These are phyloP conservation scores for Citrus maxima DNA, from an alignment of 345 rosid species.

Conservation along the genomic window DNA sequence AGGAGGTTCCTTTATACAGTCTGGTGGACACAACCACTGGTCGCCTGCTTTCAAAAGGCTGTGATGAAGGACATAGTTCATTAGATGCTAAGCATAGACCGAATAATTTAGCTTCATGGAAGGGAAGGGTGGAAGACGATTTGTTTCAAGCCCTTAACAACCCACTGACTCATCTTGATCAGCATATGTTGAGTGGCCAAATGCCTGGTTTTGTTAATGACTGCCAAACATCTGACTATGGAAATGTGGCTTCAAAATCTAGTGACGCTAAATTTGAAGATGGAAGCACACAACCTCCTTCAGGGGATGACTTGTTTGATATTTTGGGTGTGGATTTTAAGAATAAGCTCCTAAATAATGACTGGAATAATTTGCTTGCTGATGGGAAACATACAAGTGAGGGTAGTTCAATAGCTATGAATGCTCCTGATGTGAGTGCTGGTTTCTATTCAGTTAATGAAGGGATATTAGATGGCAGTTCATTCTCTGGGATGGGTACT, in stretches of 20 bases:
- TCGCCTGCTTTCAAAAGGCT: slow-evolving; percentile 23
- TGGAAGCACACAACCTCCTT: slow-evolving; percentile 32
- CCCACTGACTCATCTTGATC: slow-evolving; percentile 19
- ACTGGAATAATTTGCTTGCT: slow-evolving; percentile 26
- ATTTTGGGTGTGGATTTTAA: slow-evolving; percentile 75
- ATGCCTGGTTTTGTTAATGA: slow-evolving; percentile 12
- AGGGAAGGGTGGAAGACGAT: slow-evolving; percentile 26
- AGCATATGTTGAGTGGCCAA: slow-evolving; percentile 18
- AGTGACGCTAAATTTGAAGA: slow-evolving; percentile 27
- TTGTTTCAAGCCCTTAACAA: slow-evolving; percentile 29
- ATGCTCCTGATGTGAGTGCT: slow-evolving; percentile 34
- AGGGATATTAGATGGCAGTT: slow-evolving; percentile 28
- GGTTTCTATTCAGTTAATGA: slow-evolving; percentile 38
- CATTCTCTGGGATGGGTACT: slow-evolving; percentile 29
- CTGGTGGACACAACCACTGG: slow-evolving; percentile 17
- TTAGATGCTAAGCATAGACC: slow-evolving; percentile 16
- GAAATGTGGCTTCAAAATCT: slow-evolving; percentile 20
- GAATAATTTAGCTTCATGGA: slow-evolving; percentile 23
- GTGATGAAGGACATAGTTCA: slow-evolving; percentile 11
- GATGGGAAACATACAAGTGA: slow-evolving; percentile 33
- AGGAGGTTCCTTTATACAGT: slow-evolving; percentile 27
- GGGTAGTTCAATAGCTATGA: slow-evolving; percentile 31
- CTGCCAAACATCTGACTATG: slow-evolving; percentile 27
- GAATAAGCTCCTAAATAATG: slow-evolving; percentile 41
- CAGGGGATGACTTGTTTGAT: slow-evolving; percentile 78